phyloP scores from a whole-genome alignment of 495 filamentous ascomycete species.

The Penicillium antarcticum region DNA sequence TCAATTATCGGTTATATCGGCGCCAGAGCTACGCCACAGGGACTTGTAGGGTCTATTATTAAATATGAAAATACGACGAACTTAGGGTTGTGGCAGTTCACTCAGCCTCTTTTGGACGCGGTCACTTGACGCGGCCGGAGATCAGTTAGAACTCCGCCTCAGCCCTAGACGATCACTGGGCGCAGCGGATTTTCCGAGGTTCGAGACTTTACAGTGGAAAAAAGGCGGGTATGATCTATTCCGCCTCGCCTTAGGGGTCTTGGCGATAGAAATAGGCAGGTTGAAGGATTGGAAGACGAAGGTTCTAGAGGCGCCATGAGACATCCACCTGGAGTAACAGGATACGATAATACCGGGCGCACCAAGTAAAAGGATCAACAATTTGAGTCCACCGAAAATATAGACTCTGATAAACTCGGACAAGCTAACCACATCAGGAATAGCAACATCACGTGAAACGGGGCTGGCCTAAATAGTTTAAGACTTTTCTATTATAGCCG shows the following conservation, averaged over 20 bases:
- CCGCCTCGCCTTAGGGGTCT: neutral
- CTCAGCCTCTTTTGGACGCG: slow-evolving; percentile 18
- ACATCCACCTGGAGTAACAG: neutral
- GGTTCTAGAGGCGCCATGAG: neutral
- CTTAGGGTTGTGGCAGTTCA: neutral
- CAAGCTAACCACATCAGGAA: neutral
- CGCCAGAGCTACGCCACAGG: neutral
- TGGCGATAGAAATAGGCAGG: neutral
- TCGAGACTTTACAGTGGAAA: neutral
- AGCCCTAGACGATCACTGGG: slow-evolving; percentile 20
- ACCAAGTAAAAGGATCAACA: neutral
- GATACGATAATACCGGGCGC: too few species aligned
- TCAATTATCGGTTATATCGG: neutral
- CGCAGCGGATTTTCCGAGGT: neutral
- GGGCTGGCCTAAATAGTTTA: neutral
- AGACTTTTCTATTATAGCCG: neutral
- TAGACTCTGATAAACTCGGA: slow-evolving; percentile 2
- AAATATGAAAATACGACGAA: neutral
- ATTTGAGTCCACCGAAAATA: neutral
- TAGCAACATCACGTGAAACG: neutral
- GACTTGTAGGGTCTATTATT: neutral
- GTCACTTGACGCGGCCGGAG: neutral
- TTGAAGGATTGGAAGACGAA: neutral
- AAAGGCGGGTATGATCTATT: neutral
- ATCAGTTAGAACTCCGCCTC: neutral